Evolutionary conservation across 2,329 filamentous ascomycete species (phyloP).

Genomic region (Penicillium sp.): DNA sequence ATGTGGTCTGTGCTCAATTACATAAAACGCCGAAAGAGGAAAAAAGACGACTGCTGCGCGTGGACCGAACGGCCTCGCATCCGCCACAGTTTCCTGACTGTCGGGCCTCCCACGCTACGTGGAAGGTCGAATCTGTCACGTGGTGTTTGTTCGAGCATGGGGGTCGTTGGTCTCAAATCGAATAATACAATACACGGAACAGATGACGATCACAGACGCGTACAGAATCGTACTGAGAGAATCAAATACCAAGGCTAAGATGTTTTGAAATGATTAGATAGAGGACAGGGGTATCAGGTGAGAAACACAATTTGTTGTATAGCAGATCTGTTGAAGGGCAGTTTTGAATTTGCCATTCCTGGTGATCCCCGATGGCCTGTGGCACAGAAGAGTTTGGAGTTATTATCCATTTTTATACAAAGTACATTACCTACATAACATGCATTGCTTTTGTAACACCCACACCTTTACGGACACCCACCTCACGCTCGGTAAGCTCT

Average conservation of each 20-base stretch:
- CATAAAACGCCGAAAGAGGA: not conserved
- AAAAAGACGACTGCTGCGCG: slow-evolving; percentile 11
- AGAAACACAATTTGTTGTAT: not conserved
- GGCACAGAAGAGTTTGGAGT: not conserved
- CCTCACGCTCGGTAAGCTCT: not conserved
- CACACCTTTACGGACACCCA: not conserved
- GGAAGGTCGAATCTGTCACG: slow-evolving; percentile 31
- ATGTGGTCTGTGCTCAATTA: too few species aligned
- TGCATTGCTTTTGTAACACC: not conserved
- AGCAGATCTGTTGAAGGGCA: not conserved
- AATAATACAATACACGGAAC: not conserved
- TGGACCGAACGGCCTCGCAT: slow-evolving; percentile 44
- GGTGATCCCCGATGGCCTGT: not conserved
- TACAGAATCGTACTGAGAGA: not conserved
- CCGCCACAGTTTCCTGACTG: slow-evolving; percentile 41
- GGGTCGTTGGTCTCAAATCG: not conserved
- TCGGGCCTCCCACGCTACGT: slow-evolving; percentile 37
- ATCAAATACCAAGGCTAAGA: not conserved
- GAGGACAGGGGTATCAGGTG: not conserved
- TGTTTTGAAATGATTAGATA: not conserved
- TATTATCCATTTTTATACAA: not conserved
- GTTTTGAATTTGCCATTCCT: slow-evolving; percentile 19
- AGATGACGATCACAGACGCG: not conserved
- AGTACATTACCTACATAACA: not conserved
- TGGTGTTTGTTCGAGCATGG: slow-evolving; percentile 10